A percentile compares a stretch with the other conserved stretches of the same genome.
These are phyloP conservation scores for Pezicula neosporulosa DNA, from an alignment of 2,329 filamentous ascomycete genomes.

Conservation along the genomic window DNA sequence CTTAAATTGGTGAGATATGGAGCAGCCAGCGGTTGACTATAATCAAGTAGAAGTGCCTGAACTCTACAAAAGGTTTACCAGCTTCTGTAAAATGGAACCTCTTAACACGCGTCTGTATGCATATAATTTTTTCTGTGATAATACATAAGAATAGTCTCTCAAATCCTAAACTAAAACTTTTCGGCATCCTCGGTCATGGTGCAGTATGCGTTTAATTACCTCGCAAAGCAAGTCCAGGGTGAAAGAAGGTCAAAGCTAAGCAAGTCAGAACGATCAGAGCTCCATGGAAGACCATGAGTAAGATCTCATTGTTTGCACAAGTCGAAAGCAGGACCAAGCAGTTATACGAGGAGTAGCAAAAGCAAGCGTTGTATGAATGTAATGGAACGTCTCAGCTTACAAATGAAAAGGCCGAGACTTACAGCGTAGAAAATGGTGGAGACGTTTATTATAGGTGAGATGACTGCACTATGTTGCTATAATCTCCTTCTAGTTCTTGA, in stretches of 20 bases:
- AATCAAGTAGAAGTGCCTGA: too few relatives aligned
- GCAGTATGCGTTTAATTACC: background rate
- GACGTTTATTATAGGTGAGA: conserved; percentile 8
- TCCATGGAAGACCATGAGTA: conserved; percentile 42
- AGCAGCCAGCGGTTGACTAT: too few relatives aligned
- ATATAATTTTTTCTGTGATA: too few relatives aligned
- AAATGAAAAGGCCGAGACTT: background rate
- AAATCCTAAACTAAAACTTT: background rate
- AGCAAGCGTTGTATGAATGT: conserved; percentile 31
- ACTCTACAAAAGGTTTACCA: too few relatives aligned
- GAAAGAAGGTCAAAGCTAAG: conserved; percentile 23
- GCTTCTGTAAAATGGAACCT: too few relatives aligned
- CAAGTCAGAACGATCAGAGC: conserved; percentile 28
- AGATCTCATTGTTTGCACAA: conserved; percentile 40
- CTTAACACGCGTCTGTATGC: too few relatives aligned
- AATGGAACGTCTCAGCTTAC: conserved; percentile 52
- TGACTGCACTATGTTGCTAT: background rate
- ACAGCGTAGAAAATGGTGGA: conserved; percentile 14
- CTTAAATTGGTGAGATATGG: too few relatives aligned
- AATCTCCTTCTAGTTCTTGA: conserved; percentile 59
- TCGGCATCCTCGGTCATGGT: background rate
- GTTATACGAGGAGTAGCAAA: conserved; percentile 45
- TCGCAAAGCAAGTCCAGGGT: conserved; percentile 21
- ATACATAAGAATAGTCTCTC: too few relatives aligned
- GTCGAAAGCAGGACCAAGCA: conserved; percentile 51